Evolutionary conservation across 2,329 filamentous ascomycete genomes (phyloP), one percentile per base, ranked within the genome.

Genomic region (Aureobasidium sp.): DNA sequence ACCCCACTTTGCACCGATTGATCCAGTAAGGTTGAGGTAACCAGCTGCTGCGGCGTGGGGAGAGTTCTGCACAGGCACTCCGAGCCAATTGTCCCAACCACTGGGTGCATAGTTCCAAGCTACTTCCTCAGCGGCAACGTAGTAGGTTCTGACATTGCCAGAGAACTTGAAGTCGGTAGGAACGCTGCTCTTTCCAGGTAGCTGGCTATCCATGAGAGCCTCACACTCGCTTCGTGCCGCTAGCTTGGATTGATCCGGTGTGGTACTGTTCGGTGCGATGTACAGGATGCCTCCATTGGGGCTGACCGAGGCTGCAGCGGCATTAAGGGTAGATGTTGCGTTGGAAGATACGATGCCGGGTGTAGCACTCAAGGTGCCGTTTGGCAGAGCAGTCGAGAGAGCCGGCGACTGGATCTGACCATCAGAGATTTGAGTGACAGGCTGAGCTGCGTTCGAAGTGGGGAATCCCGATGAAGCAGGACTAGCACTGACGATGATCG

Each of bases 41-140:
- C 68, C 65, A 60, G 64, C 49, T 6, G 56, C 56, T 44, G 44
- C 37, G 1, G 51, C 37, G 36, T 61, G 51, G 22, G 56, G 42
- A 25, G 58, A 61, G 27, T 52, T 51, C 14, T 47, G 55, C 2
- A 52, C 25, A 14, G 36, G 49, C 45, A 67, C 67, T 11, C 68
- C 68, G 7, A 70, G 66, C 67, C 67, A 70, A 52, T 70, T 70
- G 60, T 69, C 68, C 58, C 67, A 70, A 12, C 68, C 69, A 31
- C 62, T 67, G 25, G 66, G 68, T 20, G 67, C 67, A 44, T 70
- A 70, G 47, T 70, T 61, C 69, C 68, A 70, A 44, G 66, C 63
- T 2, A 67, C 64, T 27, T 69, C 64, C 58, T 70, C 69, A 17
- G 68, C 67, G 15, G 69, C 64, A 25, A 70, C 62, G 36, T 69